Conservation (phyloP, 768 basidiomycete species). For the Termitomyces sp. region DNA sequence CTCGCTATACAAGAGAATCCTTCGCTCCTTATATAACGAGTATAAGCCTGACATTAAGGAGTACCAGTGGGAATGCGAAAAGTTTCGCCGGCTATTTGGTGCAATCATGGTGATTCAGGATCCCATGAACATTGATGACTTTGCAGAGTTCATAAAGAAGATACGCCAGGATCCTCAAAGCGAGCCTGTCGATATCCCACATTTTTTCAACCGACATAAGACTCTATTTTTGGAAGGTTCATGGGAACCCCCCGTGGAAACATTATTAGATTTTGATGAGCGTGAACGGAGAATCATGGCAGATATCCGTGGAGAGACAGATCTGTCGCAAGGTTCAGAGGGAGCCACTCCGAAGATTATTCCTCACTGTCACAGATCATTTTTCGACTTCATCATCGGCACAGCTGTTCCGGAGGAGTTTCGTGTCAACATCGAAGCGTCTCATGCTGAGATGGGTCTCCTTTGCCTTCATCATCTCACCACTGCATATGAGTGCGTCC, state of each 20-base stretch:
- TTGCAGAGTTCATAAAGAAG: background rate
- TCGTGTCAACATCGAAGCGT: background rate
- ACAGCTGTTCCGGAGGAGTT: background rate
- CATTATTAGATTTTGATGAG: too few species aligned
- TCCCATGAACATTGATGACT: background rate
- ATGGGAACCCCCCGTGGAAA: too few species aligned
- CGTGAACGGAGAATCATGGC: too few species aligned
- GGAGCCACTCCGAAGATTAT: background rate
- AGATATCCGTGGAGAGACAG: too few species aligned
- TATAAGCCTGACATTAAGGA: too few species aligned
- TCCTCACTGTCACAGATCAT: background rate
- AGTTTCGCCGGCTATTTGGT: background rate
- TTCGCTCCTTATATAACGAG: background rate
- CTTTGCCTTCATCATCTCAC: background rate
- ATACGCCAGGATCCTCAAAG: too few species aligned
- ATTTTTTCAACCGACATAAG: too few species aligned
- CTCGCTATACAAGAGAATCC: background rate
- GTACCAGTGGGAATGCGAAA: background rate
- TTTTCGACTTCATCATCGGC: background rate
- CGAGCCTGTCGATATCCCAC: too few species aligned
- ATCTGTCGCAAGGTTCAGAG: too few species aligned
- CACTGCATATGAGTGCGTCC: background rate
- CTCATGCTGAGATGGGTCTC: background rate
- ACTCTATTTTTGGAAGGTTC: too few species aligned
- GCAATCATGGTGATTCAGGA: background rate